Conservation (phyloP, 495 filamentous ascomycete species). For the Penicillium ucsense region DNA sequence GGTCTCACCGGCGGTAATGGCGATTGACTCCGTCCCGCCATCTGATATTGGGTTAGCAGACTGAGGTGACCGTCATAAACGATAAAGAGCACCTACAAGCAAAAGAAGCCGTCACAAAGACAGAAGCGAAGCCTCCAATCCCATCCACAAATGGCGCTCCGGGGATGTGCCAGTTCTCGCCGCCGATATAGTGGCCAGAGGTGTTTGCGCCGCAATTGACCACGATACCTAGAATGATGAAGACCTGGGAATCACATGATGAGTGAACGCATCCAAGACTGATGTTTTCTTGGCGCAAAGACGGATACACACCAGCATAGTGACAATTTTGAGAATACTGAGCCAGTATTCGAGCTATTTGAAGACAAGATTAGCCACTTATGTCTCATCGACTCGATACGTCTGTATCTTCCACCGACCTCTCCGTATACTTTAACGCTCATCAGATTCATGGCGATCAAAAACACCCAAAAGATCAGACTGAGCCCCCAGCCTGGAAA, state of each 20-base stretch:
- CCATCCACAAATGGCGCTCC: constrained; percentile 45
- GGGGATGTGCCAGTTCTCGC: constrained; percentile 31
- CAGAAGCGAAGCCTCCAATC: constrained; percentile 42
- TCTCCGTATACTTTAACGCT: constrained; percentile 46
- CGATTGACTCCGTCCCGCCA: constrained; percentile 48
- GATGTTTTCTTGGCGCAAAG: neutral
- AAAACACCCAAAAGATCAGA: constrained; percentile 41
- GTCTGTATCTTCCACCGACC: constrained; percentile 14
- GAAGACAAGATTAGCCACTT: too few relatives aligned
- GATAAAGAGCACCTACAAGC: constrained; percentile 4
- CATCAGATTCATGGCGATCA: constrained; percentile 40
- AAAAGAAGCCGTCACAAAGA: constrained; percentile 44
- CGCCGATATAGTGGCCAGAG: constrained; percentile 34
- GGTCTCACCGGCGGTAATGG: constrained; percentile 46
- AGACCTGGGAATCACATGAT: constrained; percentile 26
- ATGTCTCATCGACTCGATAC: too few relatives aligned
- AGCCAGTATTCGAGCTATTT: constrained; percentile 44
- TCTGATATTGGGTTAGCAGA: constrained; percentile 2
- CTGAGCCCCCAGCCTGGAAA: constrained; percentile 42
- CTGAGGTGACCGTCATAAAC: too few relatives aligned
- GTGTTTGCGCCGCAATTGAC: constrained; percentile 43
- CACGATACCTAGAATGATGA: constrained; percentile 41
- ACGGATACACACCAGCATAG: constrained; percentile 35
- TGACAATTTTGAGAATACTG: constrained; percentile 44
- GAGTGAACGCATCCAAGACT: neutral